Evolutionary conservation across 768 basidiomycete genomes (phyloP), one percentile per base, ranked within the genome.

Genomic region (Cystofilobasidium bisporidii): DNA sequence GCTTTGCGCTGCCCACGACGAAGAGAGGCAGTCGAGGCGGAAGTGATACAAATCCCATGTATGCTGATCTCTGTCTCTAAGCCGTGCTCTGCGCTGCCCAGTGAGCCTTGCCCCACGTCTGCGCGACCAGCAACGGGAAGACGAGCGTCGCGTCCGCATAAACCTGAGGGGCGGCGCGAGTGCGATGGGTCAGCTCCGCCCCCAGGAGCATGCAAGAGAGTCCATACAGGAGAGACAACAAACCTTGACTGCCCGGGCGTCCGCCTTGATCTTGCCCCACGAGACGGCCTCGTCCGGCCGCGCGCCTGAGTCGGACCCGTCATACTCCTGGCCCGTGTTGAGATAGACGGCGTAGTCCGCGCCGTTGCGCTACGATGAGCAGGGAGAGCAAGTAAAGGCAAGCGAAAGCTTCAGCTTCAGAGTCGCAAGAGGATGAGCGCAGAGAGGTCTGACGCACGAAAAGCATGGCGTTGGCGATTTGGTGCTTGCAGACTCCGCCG

Each of bases 391-490:
- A 36, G 36, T 12, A 36, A 5, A 36, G 6, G 36, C 36, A 36
- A 36, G 6, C 36, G 36, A 36, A 36, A 12, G 36, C 36, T n/a
- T n/a, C n/a, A n/a, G n/a, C n/a, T n/a, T n/a, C n/a, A n/a, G n/a
- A n/a, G n/a, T n/a, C n/a, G n/a, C n/a, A n/a, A n/a, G 30, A 55
- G 50, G 55, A 14, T 33, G 58, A 32, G 32, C 36, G 24, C 24
- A 22, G 38, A 22, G 5, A 15, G 26, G 6, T 60, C 45, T 22
- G 28, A 71, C 83, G 78, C 77, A 97, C 94, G 75, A 99, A 96
- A 28, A 99, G 80, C 96, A 99, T 97, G 1, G 94, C 92, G 75
- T 99, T 99, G n/a, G 94, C 94, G 65, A 99, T 96, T 75, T 99
- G 96, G 76, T 99, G 96, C 76, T 99, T 99, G 80, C 93, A 98